These are phyloP conservation scores for Pontederia crassipes DNA, from an alignment of 176 grass and related monocot genomes.

Conservation along the genomic window DNA sequence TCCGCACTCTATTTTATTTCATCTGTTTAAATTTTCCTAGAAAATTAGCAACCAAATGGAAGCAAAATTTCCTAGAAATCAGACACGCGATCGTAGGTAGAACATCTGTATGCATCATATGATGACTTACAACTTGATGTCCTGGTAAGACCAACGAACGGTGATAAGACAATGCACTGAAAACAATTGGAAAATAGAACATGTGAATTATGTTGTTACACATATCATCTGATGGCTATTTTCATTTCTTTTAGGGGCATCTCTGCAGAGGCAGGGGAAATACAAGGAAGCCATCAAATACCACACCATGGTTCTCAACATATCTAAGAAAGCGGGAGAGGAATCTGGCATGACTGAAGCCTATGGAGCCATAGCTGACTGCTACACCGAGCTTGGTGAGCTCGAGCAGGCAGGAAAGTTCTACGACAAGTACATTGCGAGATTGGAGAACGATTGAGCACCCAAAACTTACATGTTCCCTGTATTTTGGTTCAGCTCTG, in stretches of 20 bases:
- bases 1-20: conserved; percentile 19
- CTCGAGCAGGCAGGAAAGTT: conserved; percentile 89
- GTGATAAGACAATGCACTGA: no score
- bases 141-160: no score
- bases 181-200: no score
- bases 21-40: no score
- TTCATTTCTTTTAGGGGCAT: conserved; percentile 44
- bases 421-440: conserved; percentile 80
- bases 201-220: no score
- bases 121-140: no score
- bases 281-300: conserved; percentile 96
- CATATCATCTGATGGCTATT: no score
- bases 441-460: conserved; percentile 70
- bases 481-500: no score
- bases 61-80: no score
- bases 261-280: conserved; percentile 85
- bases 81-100: no score
- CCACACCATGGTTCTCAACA: conserved; percentile 66
- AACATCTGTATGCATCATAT: no score
- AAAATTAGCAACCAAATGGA: conserved; percentile 4
- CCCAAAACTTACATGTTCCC: no score
- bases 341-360: conserved; percentile 80
- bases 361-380: conserved; percentile 89
- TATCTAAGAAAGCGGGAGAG: conserved; percentile 60
- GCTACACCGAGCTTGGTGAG: conserved; percentile 89